Base-by-base conservation (phyloP, 1,284 basidiomycete species). In the Tilletia setariae region DNA sequence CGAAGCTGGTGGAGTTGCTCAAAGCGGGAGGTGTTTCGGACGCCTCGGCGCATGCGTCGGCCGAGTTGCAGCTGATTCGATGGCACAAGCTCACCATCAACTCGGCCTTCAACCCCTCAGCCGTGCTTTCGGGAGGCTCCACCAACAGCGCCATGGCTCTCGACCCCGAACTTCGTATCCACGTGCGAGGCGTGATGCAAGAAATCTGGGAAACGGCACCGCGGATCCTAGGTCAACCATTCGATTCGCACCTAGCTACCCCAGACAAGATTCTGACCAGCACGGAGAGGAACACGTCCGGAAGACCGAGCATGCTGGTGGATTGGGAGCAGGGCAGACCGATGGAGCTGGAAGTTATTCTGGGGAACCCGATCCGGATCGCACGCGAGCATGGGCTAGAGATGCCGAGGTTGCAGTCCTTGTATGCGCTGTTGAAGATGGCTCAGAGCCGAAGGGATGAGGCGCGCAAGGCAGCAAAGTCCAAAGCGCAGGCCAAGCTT, bases 11-110 rank as follows among this genome's bases (percentile, higher is more conserved):
- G 4, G 35, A 70, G 11, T 68, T 84, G 63, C 75, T 84, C 16
- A 75, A 74, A 21, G 72, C 40, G 2, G 84, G 83, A 6, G 82
- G 83, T 8, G 81, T 85, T 67, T 79, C 77, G 53, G 84, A 85
- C 72, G 84, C 83, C 6, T 83, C 84, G 71, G 73, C 71, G n/a
- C 75, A 82, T 68, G 71, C 77, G 23, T 84, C 84, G 65, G 70
- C 74, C 28, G 81, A 76, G 15, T 73, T 85, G 21, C 85, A 85
- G 73, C 76, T 84, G 51, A 82, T 85, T 2, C 77, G 85, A 6
- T 85, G 85, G 85, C 84, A 85, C 76, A 85, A 85, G 72, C 75
- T 82, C 23, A 81, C 81, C 77, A 84, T 84, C 76, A 85, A 84
- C 72, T 80, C 83, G 2, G 75, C 81, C 9, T 84, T 85, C 82